Conservation (phyloP, 345 rosid species). For the Raphanus raphanistrum region DNA sequence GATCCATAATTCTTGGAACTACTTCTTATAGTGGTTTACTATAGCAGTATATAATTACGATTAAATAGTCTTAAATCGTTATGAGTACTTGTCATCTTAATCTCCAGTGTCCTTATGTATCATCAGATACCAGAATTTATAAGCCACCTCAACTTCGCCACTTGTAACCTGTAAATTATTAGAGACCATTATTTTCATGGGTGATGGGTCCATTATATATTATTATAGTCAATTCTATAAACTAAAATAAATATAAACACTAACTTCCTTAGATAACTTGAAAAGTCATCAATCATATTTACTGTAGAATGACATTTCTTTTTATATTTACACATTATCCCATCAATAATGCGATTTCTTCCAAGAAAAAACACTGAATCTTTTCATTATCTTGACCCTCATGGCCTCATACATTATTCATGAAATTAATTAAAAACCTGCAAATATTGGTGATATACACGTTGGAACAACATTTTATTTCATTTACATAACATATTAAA, state of each 20-base stretch:
- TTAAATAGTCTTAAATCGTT: background rate
- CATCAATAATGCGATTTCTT: conserved; percentile 5
- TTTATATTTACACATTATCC: conserved; percentile 17
- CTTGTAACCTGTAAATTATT: conserved; percentile 27
- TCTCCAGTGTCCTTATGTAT: background rate
- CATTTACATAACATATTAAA: background rate
- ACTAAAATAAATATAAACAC: background rate
- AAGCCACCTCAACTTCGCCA: conserved; percentile 21
- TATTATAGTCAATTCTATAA: background rate
- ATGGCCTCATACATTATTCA: background rate
- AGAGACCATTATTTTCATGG: conserved; percentile 10
- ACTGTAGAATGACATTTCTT: conserved; percentile 16
- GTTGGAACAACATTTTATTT: background rate
- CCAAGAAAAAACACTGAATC: background rate
- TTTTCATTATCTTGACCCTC: background rate
- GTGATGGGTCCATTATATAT: background rate
- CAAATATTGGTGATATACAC: conserved; percentile 12
- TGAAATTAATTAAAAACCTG: background rate
- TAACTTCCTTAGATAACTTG: conserved; percentile 21
- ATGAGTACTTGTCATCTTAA: conserved; percentile 25
- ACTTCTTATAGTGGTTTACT: background rate
- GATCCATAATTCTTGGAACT: background rate
- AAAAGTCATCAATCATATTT: conserved; percentile 35
- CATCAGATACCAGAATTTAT: conserved; percentile 10
- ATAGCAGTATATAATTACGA: background rate